Evolutionary conservation across 768 basidiomycete genomes (phyloP), one percentile per base, ranked within the genome.

Genomic region (Podaxis rugospora): DNA sequence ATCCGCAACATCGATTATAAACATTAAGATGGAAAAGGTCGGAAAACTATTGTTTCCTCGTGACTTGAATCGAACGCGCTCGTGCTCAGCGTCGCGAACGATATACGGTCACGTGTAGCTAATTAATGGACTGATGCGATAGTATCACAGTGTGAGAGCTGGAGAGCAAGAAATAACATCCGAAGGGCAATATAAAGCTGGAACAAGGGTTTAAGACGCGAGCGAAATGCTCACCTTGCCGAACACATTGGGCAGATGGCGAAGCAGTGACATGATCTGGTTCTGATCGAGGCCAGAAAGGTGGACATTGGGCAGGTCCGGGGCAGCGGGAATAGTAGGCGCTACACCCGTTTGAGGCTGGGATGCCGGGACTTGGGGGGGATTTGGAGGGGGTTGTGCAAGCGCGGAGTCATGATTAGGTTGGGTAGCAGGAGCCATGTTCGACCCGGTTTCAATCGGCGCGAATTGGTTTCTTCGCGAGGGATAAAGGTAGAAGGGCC

Each of bases 191-290:
- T 40, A 57, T 46, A 40, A 60, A 62, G 44, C 57, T 35, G n/a
- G 63, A 64, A 56, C 52, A 28, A 59, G 40, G 32, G 57, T 2
- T 49, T 28, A n/a, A 32, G 36, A 46, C n/a, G 25, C 21, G 47
- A 28, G 28, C 10, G 59, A 47, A 18, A 70, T 55, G 70, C 71
- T 74, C 76, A 86, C 86, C 79, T 87, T 85, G 65, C 71, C 78
- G 53, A 86, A 82, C 27, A 85, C 75, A 55, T 73, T 72, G 4
- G 85, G 83, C 32, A 86, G 66, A 51, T 79, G 78, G 57, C 85
- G 83, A 23, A 90, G 72, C 32, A 90, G 70, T 52, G 73, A 80
- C 72, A 85, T 76, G 57, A 90, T 77, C 71, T 89, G 87, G 35
- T 76, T 75, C 21, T 80, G 76, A 67, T 85, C 83, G 51, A 88